Percentiles rank a stretch among this genome's conserved stretches.
Evolutionary conservation across 176 grass and related monocot genomes (phyloP).

Genomic region (Raddia distichophylla): DNA sequence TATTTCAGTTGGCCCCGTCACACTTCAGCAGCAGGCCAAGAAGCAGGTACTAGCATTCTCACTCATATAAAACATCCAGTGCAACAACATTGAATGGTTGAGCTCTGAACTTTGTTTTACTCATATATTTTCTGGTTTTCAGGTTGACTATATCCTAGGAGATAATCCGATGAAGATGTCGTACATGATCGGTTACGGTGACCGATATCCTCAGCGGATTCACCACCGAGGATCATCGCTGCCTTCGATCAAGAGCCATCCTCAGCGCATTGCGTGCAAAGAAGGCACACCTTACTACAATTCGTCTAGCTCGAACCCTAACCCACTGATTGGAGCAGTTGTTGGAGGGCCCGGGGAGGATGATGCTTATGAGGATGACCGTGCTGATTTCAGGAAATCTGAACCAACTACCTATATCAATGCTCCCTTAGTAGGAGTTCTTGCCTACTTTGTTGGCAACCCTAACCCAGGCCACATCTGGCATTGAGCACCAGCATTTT

Average conservation of each 20-base stretch:
- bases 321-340: constrained; percentile 73
- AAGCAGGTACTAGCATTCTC: constrained; percentile 51
- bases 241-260: constrained; percentile 71
- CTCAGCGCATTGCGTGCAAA: constrained; percentile 64
- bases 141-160: constrained; percentile 88
- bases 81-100: neutral
- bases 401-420: constrained; percentile 97
- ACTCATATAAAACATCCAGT: neutral
- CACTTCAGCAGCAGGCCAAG: constrained; percentile 71
- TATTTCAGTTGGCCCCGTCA: constrained; percentile 56
- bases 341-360: constrained; percentile 88
- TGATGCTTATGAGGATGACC: constrained; percentile 74
- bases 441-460: constrained; percentile 77
- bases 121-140: neutral
- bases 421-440: constrained; percentile 80
- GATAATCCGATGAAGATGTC: constrained; percentile 95
- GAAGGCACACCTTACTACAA: constrained; percentile 75
- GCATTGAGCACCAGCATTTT: constrained; percentile 29
- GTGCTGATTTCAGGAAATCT: constrained; percentile 81
- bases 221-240: constrained; percentile 87
- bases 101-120: neutral
- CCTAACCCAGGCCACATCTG: constrained; percentile 32
- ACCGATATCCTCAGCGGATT: constrained; percentile 71
- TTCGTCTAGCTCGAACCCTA: constrained; percentile 63
- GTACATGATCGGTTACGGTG: constrained; percentile 91